phyloP scores from a whole-genome alignment of 495 filamentous ascomycete genomes.

The Penicillium chermesinum region DNA sequence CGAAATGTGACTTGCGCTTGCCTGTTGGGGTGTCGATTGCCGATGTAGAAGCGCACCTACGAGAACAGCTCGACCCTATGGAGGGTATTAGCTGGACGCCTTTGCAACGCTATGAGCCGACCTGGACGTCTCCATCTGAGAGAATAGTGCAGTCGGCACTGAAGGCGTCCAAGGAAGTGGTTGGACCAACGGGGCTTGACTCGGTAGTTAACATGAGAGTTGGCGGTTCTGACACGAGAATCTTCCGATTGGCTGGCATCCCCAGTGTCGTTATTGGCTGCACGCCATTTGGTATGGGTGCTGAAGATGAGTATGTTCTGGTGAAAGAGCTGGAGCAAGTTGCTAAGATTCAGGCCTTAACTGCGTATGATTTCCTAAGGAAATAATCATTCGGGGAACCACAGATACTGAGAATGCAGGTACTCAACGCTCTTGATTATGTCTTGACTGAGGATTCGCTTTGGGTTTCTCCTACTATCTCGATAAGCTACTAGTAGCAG shows the following conservation, averaged over 20 bases:
- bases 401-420: too few species aligned
- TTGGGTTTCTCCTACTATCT: too few species aligned
- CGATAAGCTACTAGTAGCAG: too few species aligned
- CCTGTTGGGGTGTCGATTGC: not conserved
- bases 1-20: not conserved
- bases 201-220: not conserved
- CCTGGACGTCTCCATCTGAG: not conserved
- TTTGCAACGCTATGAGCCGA: not conserved
- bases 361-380: not conserved
- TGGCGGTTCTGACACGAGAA: not conserved
- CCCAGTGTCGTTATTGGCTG: not conserved
- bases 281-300: not conserved
- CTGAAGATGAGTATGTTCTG: not conserved
- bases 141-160: not conserved
- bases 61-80: not conserved
- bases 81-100: not conserved
- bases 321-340: not conserved
- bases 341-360: not conserved
- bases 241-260: not conserved
- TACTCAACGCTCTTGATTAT: too few species aligned
- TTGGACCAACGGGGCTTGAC: not conserved
- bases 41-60: not conserved
- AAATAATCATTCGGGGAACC: not conserved
- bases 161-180: not conserved
- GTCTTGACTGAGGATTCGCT: too few species aligned